phyloP scores from a whole-genome alignment of 805 yeast species.

The Kluyveromyces aestuarii region DNA sequence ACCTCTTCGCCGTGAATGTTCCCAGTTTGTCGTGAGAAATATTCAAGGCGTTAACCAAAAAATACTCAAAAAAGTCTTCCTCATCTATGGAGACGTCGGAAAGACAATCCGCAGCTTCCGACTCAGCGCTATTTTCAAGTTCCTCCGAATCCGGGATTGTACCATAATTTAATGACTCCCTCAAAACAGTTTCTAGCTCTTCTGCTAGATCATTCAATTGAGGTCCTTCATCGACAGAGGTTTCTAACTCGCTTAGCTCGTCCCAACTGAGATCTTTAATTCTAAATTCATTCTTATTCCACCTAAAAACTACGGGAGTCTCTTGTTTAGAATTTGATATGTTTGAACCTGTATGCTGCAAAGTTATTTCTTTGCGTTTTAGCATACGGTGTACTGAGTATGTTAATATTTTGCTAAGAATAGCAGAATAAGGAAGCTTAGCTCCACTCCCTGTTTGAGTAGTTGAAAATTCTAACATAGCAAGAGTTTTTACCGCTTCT shows the following conservation, averaged over 20 bases:
- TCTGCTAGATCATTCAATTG: background rate
- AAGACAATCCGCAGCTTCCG: background rate
- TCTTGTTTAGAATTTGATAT: background rate
- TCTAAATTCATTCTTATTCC: background rate
- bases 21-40: background rate
- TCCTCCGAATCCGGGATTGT: background rate
- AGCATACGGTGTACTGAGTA: background rate
- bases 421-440: background rate
- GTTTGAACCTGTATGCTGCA: background rate
- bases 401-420: background rate
- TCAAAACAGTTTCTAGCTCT: background rate
- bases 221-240: background rate
- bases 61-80: slow-evolving; percentile 63
- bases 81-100: slow-evolving; percentile 36
- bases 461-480: background rate
- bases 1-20: background rate
- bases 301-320: background rate
- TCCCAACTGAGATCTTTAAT: background rate
- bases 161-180: background rate
- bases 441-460: background rate
- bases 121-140: background rate
- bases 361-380: background rate
- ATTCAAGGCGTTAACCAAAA: slow-evolving; percentile 45
- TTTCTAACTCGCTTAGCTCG: background rate
- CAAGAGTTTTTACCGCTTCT: background rate